Conservation (phyloP, 2,329 filamentous ascomycete genomes). For the Hirsutella thompsonii region DNA sequence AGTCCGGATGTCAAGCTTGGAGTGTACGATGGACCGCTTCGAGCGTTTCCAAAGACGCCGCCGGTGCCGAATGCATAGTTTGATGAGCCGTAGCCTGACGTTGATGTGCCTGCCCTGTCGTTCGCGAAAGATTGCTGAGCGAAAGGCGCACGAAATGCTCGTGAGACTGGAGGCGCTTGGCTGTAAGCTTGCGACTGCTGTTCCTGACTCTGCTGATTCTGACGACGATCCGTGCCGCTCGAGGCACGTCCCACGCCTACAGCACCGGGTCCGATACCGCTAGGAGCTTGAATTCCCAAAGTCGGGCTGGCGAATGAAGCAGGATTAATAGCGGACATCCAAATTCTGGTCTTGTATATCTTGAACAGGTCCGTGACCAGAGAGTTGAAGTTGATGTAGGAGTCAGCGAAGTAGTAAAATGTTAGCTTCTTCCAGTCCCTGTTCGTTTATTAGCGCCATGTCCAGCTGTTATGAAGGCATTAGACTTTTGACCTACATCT, state of each 20-base stretch:
- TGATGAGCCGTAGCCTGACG: slow-evolving; percentile 20
- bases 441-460: slow-evolving; percentile 5
- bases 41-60: slow-evolving; percentile 19
- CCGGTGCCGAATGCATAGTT: slow-evolving; percentile 22
- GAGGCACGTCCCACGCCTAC: slow-evolving; percentile 42
- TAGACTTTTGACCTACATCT: slow-evolving; percentile 59
- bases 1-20: slow-evolving; percentile 14
- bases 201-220: slow-evolving; percentile 27
- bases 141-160: slow-evolving; percentile 29
- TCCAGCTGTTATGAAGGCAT: neutral
- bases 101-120: slow-evolving; percentile 27
- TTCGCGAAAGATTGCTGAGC: slow-evolving; percentile 22
- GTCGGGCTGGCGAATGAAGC: slow-evolving; percentile 81
- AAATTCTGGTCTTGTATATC: slow-evolving; percentile 97
- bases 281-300: slow-evolving; percentile 57
- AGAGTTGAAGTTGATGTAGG: slow-evolving; percentile 98
- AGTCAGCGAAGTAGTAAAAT: slow-evolving; percentile 96
- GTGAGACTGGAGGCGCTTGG: slow-evolving; percentile 21
- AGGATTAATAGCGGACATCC: slow-evolving; percentile 99
- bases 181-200: slow-evolving; percentile 22
- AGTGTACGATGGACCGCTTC: slow-evolving; percentile 16
- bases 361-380: slow-evolving; percentile 97
- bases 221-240: slow-evolving; percentile 30
- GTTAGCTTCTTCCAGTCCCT: slow-evolving; percentile 99
- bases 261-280: slow-evolving; percentile 52